phyloP scores from a whole-genome alignment of 495 filamentous ascomycete species.

The Hypoxylon cercidicola region DNA sequence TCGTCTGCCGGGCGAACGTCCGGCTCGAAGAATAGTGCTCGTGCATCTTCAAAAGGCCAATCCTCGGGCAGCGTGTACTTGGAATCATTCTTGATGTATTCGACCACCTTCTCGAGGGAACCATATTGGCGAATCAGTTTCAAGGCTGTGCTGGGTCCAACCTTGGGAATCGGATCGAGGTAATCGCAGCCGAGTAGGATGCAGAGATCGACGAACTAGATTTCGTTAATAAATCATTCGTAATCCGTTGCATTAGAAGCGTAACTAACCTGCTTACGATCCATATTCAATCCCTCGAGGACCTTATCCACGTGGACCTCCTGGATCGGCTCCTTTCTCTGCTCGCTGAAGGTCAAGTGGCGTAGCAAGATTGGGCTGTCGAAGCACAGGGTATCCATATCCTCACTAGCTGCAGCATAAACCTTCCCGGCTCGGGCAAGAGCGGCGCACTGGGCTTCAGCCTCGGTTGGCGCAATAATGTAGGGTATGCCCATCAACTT shows the following conservation, averaged over 20 bases:
- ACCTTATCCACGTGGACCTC: conserved; percentile 90
- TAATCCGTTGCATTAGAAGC: background rate
- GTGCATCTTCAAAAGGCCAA: conserved; percentile 93
- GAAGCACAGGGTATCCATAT: conserved; percentile 99
- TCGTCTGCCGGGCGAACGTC: conserved; percentile 88
- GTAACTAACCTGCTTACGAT: conserved; percentile 74
- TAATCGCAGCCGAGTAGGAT: conserved; percentile 99
- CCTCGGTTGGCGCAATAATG: conserved; percentile 94
- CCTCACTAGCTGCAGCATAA: conserved; percentile 94
- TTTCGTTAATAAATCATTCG: conserved; percentile 4
- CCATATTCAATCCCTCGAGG: conserved; percentile 86
- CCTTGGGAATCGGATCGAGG: conserved; percentile 91
- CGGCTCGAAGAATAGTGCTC: conserved; percentile 88
- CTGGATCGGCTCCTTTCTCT: conserved; percentile 95
- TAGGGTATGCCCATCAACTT: conserved; percentile 96
- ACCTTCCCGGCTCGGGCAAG: conserved; percentile 94
- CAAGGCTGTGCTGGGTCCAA: conserved; percentile 89
- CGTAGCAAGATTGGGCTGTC: conserved; percentile 89
- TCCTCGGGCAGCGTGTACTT: conserved; percentile 87
- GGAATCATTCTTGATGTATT: conserved; percentile 76
- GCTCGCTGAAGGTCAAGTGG: conserved; percentile 96
- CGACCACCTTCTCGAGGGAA: conserved; percentile 85
- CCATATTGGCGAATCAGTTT: conserved; percentile 92
- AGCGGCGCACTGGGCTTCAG: conserved; percentile 94
- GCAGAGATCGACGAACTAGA: conserved; percentile 93